Base-by-base conservation (phyloP, 192 early-diverging fungal species). In the Gigaspora rosea region DNA sequence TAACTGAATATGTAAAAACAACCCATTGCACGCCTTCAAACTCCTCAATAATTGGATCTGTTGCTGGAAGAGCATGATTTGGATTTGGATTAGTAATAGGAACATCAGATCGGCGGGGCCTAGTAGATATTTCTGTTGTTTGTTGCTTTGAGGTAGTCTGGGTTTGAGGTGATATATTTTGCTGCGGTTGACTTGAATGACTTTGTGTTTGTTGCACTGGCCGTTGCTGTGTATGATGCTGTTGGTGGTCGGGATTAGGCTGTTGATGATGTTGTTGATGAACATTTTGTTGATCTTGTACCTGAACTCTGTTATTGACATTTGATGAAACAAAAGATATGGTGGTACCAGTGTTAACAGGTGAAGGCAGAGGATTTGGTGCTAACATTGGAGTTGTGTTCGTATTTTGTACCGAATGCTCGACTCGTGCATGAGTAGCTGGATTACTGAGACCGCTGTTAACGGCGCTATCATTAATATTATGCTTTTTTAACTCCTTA, bases 1-100 rank as follows among this genome's bases (percentile, higher is more conserved):
- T 94, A 47, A 86, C 78, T 11, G 90, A 88, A 72, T 93, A 93
- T 0, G 81, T 80, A 75, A 93, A 93, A 32, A 80, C 82, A n/a
- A 93, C 85, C 88, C 88, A 93, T 59, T 91, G 86, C 10, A 91
- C 80, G 6, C 87, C 90, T 50, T 91, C 86, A 16, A 59, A 73
- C 15, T 77, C 27, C 57, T 80, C 75, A 10, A 83, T 76, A 20
- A 70, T 32, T 6, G 84, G 82, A 65, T 83, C 83, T 11, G 47
- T 49, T n/a, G 72, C 61, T 12, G 77, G 65, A 20, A 63, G 66
- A 32, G 66, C 59, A 63, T 66, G 63, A 33, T 73, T 77, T 46
- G 70, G 48, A 7, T 59, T 35, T 3, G 69, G 41, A 54, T 64
- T 64, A 47, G 57, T 27, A 35, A 61, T 57, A 12, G 48, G 27